Conservation (phyloP, 805 yeast species). For the Candida silvatica region DNA sequence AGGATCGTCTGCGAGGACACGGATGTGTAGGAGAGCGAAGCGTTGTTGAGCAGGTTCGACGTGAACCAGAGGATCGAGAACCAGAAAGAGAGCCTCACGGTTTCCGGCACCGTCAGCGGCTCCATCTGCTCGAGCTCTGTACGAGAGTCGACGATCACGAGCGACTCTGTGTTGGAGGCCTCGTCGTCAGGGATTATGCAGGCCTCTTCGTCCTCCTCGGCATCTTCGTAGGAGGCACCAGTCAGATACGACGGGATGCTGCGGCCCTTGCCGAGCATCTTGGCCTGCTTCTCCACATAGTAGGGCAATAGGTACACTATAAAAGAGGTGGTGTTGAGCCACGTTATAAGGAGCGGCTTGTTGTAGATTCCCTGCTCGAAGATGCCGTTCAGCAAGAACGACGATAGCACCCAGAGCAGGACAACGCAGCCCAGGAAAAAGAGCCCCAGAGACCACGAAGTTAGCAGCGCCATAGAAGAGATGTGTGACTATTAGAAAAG, state of each 20-base stretch:
- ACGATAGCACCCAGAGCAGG: constrained; percentile 83
- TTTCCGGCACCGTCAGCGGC: constrained; percentile 44
- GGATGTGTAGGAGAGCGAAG: constrained; percentile 78
- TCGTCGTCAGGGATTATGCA: not conserved
- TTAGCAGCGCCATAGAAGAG: not conserved
- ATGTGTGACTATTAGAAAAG: not conserved
- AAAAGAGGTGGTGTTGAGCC: constrained; percentile 82
- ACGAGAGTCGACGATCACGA: constrained; percentile 2
- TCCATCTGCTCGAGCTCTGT: too few species aligned
- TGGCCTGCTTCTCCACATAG: constrained; percentile 9
- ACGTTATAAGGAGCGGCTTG: constrained; percentile 90
- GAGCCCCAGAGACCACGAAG: constrained; percentile 68
- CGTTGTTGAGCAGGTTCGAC: constrained; percentile 84
- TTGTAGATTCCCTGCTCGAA: constrained; percentile 60
- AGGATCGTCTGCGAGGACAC: constrained; percentile 93
- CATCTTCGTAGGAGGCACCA: constrained; percentile 2
- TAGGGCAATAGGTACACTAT: constrained; percentile 67
- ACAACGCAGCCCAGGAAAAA: constrained; percentile 68
- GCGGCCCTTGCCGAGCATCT: not conserved
- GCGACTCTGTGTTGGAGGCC: not conserved
- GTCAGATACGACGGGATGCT: not conserved
- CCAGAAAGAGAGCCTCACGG: constrained; percentile 66
- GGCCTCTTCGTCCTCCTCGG: not conserved
- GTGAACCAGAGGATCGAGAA: constrained; percentile 86
- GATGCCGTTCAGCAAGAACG: constrained; percentile 72